Evolutionary conservation across 805 yeast species (phyloP).

Genomic region (Candida awuae): DNA sequence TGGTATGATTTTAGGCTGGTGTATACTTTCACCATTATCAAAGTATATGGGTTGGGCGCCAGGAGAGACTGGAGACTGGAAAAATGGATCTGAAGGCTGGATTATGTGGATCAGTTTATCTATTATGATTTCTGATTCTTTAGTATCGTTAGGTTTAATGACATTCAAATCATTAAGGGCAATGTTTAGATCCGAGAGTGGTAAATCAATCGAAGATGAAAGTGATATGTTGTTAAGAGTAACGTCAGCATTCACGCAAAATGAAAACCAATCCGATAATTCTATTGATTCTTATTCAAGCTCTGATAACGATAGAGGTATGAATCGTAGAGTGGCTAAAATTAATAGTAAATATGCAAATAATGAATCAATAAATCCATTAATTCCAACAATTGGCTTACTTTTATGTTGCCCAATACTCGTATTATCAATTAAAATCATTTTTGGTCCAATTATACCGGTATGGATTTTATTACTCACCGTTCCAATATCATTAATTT

Average conservation of each 20-base stretch:
- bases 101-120: constrained; percentile 88
- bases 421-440: constrained; percentile 48
- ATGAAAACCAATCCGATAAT: not conserved
- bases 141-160: constrained; percentile 51
- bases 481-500: constrained; percentile 62
- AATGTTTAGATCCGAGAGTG: not conserved
- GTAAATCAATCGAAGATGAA: not conserved
- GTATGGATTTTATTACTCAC: constrained; percentile 61
- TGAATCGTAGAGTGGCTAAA: not conserved
- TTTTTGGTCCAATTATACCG: constrained; percentile 71
- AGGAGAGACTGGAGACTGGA: constrained; percentile 88
- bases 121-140: constrained; percentile 88
- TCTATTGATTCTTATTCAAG: constrained; percentile 6
- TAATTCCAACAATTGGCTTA: constrained; percentile 41
- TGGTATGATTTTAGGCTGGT: constrained; percentile 93
- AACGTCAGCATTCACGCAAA: not conserved
- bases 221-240: not conserved
- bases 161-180: constrained; percentile 1
- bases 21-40: constrained; percentile 74
- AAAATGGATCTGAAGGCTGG: constrained; percentile 94
- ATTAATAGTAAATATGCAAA: constrained; percentile 17
- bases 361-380: constrained; percentile 16
- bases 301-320: not conserved
- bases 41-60: constrained; percentile 75
- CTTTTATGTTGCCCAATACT: constrained; percentile 60